Conservation (phyloP, 495 filamentous ascomycete species). For the Lasiosphaeriaceae sp. region DNA sequence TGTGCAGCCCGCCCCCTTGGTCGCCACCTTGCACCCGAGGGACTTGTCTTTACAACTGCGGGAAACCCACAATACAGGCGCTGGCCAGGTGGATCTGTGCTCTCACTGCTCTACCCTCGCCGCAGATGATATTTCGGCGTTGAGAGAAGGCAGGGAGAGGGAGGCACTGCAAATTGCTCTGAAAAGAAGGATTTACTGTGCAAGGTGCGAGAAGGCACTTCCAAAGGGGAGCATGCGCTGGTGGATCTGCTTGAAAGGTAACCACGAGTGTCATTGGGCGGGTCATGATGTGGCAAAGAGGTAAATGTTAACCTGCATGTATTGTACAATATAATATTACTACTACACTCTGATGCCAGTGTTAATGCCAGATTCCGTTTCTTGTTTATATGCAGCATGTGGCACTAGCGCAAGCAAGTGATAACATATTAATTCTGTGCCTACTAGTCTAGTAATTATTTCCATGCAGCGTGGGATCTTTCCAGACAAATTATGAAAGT, state of each 20-base stretch:
- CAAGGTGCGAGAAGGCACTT: conserved; percentile 4
- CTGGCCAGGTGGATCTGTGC: not conserved
- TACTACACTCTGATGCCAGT: no score
- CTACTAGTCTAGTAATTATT: no score
- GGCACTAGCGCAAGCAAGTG: no score
- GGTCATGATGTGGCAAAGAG: conserved; percentile 2
- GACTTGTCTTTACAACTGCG: not conserved
- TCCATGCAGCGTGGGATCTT: no score
- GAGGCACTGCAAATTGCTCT: not conserved
- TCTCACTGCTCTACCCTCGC: not conserved
- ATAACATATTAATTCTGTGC: no score
- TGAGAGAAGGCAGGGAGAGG: conserved; percentile 1
- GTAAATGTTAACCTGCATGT: no score
- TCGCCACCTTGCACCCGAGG: not conserved
- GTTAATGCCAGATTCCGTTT: no score
- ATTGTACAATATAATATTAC: no score
- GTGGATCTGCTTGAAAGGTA: conserved; percentile 3
- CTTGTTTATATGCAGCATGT: no score
- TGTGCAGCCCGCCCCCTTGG: conserved; percentile 1
- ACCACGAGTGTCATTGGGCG: conserved; percentile 8
- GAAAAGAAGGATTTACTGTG: conserved; percentile 1
- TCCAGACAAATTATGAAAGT: no score
- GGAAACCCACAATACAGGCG: not conserved
- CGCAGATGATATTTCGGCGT: not conserved
- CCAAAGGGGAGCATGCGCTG: conserved; percentile 5